Base-by-base conservation (phyloP, 495 filamentous ascomycete species). In the Aspergillus campestris region DNA sequence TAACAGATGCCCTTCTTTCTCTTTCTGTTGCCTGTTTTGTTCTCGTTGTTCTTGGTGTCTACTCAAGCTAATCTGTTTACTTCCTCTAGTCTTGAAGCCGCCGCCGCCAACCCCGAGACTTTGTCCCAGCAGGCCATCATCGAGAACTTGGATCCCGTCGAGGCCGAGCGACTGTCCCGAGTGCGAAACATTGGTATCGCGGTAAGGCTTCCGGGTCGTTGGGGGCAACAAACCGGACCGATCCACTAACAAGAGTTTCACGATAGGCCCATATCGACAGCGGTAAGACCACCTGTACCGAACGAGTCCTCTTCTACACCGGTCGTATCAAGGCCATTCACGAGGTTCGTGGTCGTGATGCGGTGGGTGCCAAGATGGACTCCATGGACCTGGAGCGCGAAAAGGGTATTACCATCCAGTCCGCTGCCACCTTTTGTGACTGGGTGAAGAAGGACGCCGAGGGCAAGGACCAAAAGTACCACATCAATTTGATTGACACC, bases 341-440 rank as follows among this genome's bases (percentile, higher is more conserved):
- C 68, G 94, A 99, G 70, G 94, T 99, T 29, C 80, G 94, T 51
- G 94, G 94, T 31, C 88, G 88, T 54, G 94, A 99, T 71, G 80
- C 84, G 32, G 89, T 97, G 13, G 94, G 94, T 54, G 94, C 94
- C 38, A 99, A 99, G 71, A 99, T 99, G 94, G 94, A 99, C 74
- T 95, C 89, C 7, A 99, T 99, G 94, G 94, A 97, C 40, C 69
- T 99, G 50, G 94, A 99, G 66, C 77, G 92, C 61, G 92, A 98
- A 60, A 92, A 96, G 74, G 92, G 92, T 60, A 98, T 98, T 62
- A 98, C 92, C 45, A 98, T 98, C 52, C 91, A 98, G 70, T 95
- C 89, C 43, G 92, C 92, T 34, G 92, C 92, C 15, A 98, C 92
- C 2, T 99, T 94, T 64, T 94, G 89, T 68, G 89, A 99, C 69